These are phyloP conservation scores for Morella rubra DNA, from an alignment of 306 rosid genomes.

Conservation along the genomic window DNA sequence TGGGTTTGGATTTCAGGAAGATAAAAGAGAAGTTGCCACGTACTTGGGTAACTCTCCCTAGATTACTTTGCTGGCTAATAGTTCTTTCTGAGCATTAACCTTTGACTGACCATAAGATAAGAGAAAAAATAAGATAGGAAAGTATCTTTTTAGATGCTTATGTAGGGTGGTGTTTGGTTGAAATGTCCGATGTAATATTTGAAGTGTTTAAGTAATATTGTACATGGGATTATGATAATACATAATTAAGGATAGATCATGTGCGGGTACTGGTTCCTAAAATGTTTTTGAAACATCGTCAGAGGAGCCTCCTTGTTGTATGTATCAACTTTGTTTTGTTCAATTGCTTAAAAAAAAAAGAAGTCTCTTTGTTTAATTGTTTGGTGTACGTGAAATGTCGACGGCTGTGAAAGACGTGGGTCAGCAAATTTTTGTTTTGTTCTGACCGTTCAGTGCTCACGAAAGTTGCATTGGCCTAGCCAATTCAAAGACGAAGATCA, in stretches of 20 bases:
- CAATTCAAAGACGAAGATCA: slow-evolving; percentile 27
- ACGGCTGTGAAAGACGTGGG: slow-evolving; percentile 18
- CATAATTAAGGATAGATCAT: not conserved
- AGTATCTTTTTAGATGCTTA: not conserved
- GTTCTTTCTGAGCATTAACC: slow-evolving; percentile 3
- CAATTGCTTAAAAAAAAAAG: no score
- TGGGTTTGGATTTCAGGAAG: slow-evolving; percentile 28
- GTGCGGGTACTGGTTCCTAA: not conserved
- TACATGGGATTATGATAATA: not conserved
- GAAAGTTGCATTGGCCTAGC: slow-evolving; percentile 31
- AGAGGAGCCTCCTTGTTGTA: not conserved
- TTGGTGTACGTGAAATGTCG: slow-evolving; percentile 1
- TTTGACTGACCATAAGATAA: not conserved
- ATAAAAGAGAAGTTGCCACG: not conserved
- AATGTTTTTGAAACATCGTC: not conserved
- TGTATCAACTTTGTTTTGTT: no score
- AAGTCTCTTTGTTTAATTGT: not conserved
- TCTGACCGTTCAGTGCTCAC: slow-evolving; percentile 40
- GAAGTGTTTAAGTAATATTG: not conserved
- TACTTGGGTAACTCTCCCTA: not conserved
- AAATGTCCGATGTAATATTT: not conserved
- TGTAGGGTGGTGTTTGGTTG: not conserved
- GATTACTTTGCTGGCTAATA: not conserved
- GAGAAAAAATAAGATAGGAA: not conserved
- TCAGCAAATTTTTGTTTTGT: slow-evolving; percentile 35